Evolutionary conservation across 495 filamentous ascomycete genomes (phyloP).

Genomic region (Lasiosphaeriaceae sp.): DNA sequence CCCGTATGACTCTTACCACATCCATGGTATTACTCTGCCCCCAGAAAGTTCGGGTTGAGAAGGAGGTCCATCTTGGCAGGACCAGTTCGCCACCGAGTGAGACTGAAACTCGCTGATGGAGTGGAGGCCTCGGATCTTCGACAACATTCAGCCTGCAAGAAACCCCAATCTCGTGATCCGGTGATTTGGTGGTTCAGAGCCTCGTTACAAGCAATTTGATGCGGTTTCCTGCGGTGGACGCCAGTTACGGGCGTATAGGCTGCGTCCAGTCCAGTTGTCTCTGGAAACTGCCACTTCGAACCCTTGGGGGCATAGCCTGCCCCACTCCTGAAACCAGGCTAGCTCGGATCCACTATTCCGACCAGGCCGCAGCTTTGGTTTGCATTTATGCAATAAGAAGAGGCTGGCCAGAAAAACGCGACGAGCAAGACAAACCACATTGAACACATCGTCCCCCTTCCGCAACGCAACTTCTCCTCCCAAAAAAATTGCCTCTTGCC

Average conservation of each 20-base stretch:
- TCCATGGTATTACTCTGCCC: too few species aligned
- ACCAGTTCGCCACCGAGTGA: not conserved
- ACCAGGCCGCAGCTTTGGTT: not conserved
- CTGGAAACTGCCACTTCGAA: too few species aligned
- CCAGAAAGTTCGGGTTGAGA: not conserved
- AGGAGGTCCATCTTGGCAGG: not conserved
- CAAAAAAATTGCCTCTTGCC: constrained; percentile 17
- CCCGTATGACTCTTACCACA: too few species aligned
- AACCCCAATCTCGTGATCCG: too few species aligned
- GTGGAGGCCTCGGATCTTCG: not conserved
- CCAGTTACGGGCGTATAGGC: too few species aligned
- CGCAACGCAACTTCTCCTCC: not conserved
- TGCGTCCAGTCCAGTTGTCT: too few species aligned
- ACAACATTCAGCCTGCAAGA: too few species aligned
- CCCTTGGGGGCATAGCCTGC: not conserved
- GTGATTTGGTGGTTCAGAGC: too few species aligned
- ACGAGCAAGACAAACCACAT: constrained; percentile 1
- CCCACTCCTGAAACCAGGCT: not conserved
- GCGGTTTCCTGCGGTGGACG: too few species aligned
- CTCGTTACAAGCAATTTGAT: too few species aligned
- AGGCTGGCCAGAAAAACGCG: constrained; percentile 12
- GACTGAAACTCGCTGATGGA: not conserved
- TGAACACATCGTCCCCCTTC: constrained; percentile 9
- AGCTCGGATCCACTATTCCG: not conserved
- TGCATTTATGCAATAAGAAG: not conserved